Evolutionary conservation across 108 stramenopile species (phyloP), one percentile per base, ranked within the genome.

Genomic region (Cyclotella sp.): DNA sequence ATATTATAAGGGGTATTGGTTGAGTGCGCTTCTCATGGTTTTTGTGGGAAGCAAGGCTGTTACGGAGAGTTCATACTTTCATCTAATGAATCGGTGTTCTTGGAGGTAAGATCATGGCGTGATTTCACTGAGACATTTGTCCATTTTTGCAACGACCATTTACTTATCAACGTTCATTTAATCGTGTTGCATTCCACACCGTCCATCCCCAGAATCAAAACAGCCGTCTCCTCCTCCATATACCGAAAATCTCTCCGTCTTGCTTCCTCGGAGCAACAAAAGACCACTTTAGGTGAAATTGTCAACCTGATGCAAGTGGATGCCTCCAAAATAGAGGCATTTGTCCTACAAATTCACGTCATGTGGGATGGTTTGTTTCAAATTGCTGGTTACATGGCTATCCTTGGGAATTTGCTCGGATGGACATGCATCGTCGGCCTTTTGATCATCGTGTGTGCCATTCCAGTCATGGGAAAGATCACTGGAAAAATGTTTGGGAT

Each of bases 301-400:
- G 84, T 92, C 66, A 98, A 98, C 70, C 76, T 98, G 11, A 96
- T 97, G 97, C 87, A 89, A 79, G 96, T 96, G n/a, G 97, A 97
- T 85, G 93, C 95, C 15, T 64, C 89, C 19, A 92, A 92, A 69
- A 87, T 92, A 67, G 91, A 92, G 86, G 65, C 79, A 43, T 92
- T 92, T 57, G 63, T 92, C 18, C 84, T 86, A 2, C 87, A 88
- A 67, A 76, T 92, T 24, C 91, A 92, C 63, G 87, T 88, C 30
- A 29, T 92, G 64, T 92, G 91, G 91, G 91, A 92, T 77, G 91
- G 91, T 28, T 41, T 87, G 45, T 83, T 92, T 46, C 91, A 92
- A 68, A 88, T 92, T 47, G 44, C 80, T 19, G 91, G 91, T 13
- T 92, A 92, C 82, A 90, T 90, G 81, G 77, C 73, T 11, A 90